Percentiles rank a stretch among this genome's conserved stretches.
These are phyloP conservation scores for Rhinocladiella similis DNA, from an alignment of 2,329 filamentous ascomycete genomes.

Conservation along the genomic window DNA sequence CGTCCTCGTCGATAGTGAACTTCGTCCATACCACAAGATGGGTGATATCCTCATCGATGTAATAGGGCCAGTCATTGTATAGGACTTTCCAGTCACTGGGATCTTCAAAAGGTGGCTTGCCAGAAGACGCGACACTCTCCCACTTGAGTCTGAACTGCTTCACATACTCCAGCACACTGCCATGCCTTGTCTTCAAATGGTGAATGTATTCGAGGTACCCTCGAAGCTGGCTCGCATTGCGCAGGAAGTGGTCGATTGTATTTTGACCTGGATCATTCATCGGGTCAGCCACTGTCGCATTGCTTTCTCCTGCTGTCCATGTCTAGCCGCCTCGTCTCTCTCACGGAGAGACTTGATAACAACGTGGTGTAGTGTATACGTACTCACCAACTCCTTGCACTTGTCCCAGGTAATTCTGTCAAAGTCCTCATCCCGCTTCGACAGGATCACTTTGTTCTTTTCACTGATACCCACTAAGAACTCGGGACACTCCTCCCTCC, in stretches of 20 bases:
- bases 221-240: constrained; percentile 74
- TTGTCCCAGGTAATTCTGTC: constrained; percentile 66
- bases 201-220: constrained; percentile 72
- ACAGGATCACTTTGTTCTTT: constrained; percentile 71
- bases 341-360: not conserved
- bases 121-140: constrained; percentile 49
- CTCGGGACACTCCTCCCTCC: constrained; percentile 67
- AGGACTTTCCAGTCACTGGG: constrained; percentile 63
- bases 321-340: not conserved
- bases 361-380: not conserved
- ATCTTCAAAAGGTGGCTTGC: constrained; percentile 43
- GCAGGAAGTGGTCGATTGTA: constrained; percentile 72
- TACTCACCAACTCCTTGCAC: constrained; percentile 63
- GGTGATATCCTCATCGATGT: constrained; percentile 72
- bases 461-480: constrained; percentile 63
- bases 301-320: too few relatives aligned
- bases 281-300: not conserved
- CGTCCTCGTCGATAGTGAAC: constrained; percentile 73
- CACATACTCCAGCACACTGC: constrained; percentile 77
- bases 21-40: constrained; percentile 95
- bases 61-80: constrained; percentile 94
- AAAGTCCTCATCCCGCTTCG: constrained; percentile 69
- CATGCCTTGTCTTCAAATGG: constrained; percentile 64
- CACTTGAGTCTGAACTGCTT: constrained; percentile 70
- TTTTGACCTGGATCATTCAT: constrained; percentile 53